These are phyloP conservation scores for Fusarium phyllophilum DNA, from an alignment of 2,329 filamentous ascomycete genomes.

Conservation along the genomic window DNA sequence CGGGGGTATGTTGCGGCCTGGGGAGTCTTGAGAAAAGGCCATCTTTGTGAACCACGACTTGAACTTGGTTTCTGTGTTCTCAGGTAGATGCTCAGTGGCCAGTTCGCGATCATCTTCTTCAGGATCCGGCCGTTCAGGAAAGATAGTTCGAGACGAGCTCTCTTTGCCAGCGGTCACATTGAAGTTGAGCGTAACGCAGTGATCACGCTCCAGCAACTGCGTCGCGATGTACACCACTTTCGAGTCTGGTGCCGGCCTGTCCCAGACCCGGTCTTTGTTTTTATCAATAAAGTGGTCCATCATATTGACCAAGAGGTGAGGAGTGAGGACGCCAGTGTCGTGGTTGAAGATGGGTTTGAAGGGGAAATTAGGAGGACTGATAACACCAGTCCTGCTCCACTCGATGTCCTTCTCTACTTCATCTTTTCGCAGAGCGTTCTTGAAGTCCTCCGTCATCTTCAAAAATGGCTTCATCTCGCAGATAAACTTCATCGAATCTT, in stretches of 20 bases:
- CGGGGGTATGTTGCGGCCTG: neutral
- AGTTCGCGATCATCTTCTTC: neutral
- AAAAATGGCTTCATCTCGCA: neutral
- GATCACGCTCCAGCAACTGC: neutral
- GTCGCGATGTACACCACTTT: neutral
- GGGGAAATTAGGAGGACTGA: neutral
- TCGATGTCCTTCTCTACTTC: neutral
- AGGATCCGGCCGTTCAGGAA: neutral
- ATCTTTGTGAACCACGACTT: neutral
- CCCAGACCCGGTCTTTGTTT: neutral
- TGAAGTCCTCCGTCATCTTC: neutral
- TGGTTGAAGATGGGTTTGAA: neutral
- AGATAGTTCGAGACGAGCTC: neutral
- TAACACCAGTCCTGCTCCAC: neutral
- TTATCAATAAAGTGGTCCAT: neutral
- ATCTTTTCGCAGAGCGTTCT: neutral
- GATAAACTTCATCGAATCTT: fast-evolving
- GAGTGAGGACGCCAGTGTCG: fast-evolving
- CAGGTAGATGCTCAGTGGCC: neutral
- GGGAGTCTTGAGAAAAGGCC: neutral
- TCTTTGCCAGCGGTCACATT: neutral
- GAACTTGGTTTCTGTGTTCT: neutral
- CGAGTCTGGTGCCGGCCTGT: neutral
- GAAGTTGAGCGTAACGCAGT: neutral
- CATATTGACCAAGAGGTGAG: neutral